Conservation (phyloP, 805 yeast species). For the Lachancea nothofagi region DNA sequence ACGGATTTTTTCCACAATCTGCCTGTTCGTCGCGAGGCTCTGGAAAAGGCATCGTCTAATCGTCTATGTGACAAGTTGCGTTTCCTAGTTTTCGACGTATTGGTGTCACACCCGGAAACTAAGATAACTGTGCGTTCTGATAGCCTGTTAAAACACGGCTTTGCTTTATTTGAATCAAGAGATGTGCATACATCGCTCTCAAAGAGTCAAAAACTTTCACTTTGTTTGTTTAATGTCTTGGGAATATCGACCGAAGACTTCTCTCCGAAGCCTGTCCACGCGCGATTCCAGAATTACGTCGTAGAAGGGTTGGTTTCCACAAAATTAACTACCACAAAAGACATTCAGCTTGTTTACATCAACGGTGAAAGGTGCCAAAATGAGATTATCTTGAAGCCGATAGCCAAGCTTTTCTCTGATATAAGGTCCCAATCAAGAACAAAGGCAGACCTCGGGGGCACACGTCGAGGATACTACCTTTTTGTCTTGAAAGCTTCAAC, state of each 20-base stretch:
- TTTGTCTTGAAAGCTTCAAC: constrained; percentile 3
- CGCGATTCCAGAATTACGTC: constrained; percentile 20
- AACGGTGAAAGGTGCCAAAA: constrained; percentile 37
- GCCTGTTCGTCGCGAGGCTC: constrained; percentile 25
- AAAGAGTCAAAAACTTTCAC: constrained; percentile 4
- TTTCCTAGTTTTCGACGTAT: constrained; percentile 20
- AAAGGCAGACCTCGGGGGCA: not conserved
- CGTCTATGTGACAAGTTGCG: constrained; percentile 13
- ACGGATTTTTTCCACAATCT: constrained; percentile 21
- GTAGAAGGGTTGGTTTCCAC: constrained; percentile 40
- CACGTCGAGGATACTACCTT: not conserved
- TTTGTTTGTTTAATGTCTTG: constrained; percentile 12
- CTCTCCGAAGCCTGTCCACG: constrained; percentile 18
- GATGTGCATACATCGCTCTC: not conserved
- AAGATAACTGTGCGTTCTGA: constrained; percentile 11
- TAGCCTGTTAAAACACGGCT: constrained; percentile 2
- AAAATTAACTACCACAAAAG: constrained; percentile 32
- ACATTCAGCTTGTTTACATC: constrained; percentile 42
- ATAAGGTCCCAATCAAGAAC: constrained; percentile 5
- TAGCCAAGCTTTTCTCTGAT: constrained; percentile 21
- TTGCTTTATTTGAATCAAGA: constrained; percentile 9
- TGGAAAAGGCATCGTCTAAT: constrained; percentile 12
- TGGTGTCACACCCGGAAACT: constrained; percentile 17
- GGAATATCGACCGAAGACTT: constrained; percentile 18
- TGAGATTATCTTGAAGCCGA: constrained; percentile 12